Evolutionary conservation across 2,329 filamentous ascomycete genomes (phyloP).

Genomic region (Fusarium pilosicola): DNA sequence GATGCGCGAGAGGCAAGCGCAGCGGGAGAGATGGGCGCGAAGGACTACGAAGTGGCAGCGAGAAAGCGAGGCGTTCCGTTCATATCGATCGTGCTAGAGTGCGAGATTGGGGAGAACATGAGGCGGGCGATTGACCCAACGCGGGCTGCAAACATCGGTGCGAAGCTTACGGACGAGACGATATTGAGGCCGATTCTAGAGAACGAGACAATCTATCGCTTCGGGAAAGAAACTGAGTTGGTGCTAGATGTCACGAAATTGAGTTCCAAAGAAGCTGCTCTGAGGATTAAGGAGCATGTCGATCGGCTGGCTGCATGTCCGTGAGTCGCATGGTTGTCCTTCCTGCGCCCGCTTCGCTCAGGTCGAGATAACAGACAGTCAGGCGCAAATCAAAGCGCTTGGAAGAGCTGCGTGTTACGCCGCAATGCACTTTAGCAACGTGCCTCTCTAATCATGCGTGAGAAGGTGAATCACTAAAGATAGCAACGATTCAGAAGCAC

Average conservation of each 20-base stretch:
- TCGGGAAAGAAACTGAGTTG: accelerated
- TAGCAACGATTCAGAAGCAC: not conserved
- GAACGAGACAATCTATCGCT: not conserved
- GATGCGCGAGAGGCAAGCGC: not conserved
- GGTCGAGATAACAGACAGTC: not conserved
- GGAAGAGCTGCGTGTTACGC: not conserved
- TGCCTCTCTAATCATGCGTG: not conserved
- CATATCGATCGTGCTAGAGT: not conserved
- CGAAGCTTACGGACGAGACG: not conserved
- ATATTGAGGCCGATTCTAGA: not conserved
- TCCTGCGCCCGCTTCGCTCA: not conserved
- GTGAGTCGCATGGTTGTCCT: not conserved
- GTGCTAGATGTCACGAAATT: not conserved
- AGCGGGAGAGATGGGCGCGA: not conserved
- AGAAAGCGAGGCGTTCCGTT: not conserved
- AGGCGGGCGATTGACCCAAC: accelerated
- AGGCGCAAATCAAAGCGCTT: not conserved
- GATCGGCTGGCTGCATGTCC: not conserved
- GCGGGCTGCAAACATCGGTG: accelerated
- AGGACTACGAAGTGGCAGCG: not conserved
- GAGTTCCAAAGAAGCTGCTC: not conserved
- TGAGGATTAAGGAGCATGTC: not conserved
- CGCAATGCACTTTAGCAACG: no score
- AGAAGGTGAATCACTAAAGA: not conserved
- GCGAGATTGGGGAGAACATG: not conserved